Conservation (phyloP, 148 eudicot genomes). For the Cornus florida region DNA sequence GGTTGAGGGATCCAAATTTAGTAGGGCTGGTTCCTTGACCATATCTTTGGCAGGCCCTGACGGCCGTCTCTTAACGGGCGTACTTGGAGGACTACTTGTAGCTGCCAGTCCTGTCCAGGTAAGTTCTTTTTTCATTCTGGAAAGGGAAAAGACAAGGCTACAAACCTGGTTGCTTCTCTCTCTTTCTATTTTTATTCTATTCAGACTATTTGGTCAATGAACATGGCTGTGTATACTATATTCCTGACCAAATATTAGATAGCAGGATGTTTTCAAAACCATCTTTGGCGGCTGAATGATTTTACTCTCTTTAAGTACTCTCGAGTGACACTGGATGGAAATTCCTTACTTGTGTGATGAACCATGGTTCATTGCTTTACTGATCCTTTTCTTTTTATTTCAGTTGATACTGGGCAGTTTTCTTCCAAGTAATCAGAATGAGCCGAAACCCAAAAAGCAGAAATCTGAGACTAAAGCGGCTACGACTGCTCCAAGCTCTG, state of each 20-base stretch:
- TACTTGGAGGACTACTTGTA: conserved; percentile 4
- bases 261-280: neutral
- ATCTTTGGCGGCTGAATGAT: neutral
- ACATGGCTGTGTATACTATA: no score
- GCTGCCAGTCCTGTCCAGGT: conserved; percentile 26
- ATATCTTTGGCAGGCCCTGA: conserved; percentile 66
- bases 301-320: no score
- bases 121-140: neutral
- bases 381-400: neutral
- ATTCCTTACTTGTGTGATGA: neutral
- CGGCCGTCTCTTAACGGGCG: conserved; percentile 46
- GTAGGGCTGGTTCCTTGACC: conserved; percentile 55
- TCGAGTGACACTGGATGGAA: neutral
- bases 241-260: neutral
- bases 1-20: conserved; percentile 40
- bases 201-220: no score
- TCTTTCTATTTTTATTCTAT: no score
- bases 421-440: conserved; percentile 15
- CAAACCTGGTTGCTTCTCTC: neutral
- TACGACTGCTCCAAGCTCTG: neutral
- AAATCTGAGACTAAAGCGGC: neutral
- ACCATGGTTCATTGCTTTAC: neutral
- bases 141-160: neutral
- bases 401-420: conserved; percentile 31
- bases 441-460: conserved; percentile 27